Evolutionary conservation across 495 filamentous ascomycete genomes (phyloP).

Genomic region (Astrothelium subdiscretum): DNA sequence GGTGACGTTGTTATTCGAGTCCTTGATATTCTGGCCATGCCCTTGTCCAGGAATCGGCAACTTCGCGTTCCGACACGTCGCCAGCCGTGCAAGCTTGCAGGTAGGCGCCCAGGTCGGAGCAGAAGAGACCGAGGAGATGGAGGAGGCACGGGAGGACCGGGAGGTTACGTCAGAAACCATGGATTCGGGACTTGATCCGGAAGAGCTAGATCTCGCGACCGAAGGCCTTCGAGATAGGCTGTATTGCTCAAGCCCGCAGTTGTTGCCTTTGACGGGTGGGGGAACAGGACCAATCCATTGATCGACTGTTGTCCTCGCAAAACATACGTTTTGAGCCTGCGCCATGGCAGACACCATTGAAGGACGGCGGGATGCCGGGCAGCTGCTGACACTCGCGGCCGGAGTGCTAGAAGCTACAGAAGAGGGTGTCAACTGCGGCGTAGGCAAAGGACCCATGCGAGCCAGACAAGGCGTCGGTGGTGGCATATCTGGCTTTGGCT

Average conservation of each 20-base stretch:
- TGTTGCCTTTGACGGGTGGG: not conserved
- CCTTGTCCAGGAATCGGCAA: conserved; percentile 23
- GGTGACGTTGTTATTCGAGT: not conserved
- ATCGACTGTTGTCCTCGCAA: conserved; percentile 48
- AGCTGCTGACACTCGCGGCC: conserved; percentile 65
- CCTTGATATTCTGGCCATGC: not conserved
- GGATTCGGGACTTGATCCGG: conserved; percentile 76
- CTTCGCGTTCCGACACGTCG: conserved; percentile 71
- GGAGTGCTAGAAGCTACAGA: conserved; percentile 66
- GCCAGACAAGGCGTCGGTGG: conserved; percentile 34
- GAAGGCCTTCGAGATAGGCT: conserved; percentile 37
- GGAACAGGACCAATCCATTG: conserved; percentile 31
- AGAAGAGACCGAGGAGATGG: conserved; percentile 41
- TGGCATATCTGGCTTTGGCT: conserved; percentile 22
- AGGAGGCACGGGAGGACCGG: conserved; percentile 36
- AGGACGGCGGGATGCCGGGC: conserved; percentile 33
- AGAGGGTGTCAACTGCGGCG: conserved; percentile 72
- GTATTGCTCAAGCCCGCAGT: not conserved
- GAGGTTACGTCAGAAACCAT: conserved; percentile 76
- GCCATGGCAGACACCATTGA: conserved; percentile 76
- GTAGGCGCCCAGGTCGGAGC: conserved; percentile 56
- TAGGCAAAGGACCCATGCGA: conserved; percentile 60
- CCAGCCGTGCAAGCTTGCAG: conserved; percentile 56
- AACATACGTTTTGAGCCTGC: conserved; percentile 52
- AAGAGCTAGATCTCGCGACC: conserved; percentile 64